These are phyloP conservation scores for Eucalyptus sideroxylon DNA, from an alignment of 345 rosid species.

Conservation along the genomic window DNA sequence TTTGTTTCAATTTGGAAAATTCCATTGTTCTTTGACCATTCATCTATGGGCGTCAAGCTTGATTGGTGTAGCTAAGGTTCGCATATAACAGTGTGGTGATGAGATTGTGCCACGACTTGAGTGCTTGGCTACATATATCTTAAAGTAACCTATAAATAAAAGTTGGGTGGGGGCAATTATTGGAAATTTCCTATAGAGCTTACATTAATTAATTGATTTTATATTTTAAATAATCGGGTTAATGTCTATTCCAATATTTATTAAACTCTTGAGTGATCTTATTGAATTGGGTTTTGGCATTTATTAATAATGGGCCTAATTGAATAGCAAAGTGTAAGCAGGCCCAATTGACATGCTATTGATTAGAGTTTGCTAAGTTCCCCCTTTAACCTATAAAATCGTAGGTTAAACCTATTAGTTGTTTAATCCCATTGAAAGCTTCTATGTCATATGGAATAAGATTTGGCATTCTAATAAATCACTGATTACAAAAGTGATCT, in stretches of 20 bases:
- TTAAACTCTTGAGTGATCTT: too few species aligned
- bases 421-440: too few species aligned
- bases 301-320: too few species aligned
- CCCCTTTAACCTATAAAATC: fast-evolving
- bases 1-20: not conserved
- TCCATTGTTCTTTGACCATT: not conserved
- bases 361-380: fast-evolving
- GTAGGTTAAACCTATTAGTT: too few species aligned
- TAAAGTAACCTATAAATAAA: not conserved
- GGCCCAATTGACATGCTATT: too few species aligned
- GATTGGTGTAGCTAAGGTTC: not conserved
- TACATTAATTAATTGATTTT: too few species aligned
- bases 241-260: fast-evolving
- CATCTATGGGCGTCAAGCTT: not conserved
- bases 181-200: fast-evolving
- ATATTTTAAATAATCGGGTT: too few species aligned
- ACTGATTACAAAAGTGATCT: fast-evolving
- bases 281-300: too few species aligned
- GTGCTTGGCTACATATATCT: not conserved
- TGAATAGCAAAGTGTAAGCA: too few species aligned
- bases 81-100: not conserved
- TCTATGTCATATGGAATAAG: too few species aligned
- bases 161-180: not conserved
- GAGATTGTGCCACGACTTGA: not conserved
- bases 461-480: fast-evolving